Evolutionary conservation across 176 grass and related monocot species (phyloP).

Genomic region (Oryza nivara): DNA sequence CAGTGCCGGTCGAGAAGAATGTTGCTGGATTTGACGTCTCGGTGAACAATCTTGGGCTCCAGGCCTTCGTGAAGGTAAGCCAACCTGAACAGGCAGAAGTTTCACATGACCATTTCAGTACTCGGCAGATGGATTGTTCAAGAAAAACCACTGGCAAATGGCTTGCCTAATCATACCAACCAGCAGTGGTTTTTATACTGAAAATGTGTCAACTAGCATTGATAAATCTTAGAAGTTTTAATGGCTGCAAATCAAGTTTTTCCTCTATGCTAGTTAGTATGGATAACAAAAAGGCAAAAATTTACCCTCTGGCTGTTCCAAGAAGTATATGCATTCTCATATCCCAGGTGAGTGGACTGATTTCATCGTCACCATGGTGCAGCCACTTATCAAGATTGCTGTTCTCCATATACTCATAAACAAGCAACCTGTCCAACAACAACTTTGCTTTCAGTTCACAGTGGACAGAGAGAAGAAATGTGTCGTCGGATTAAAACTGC

Average conservation of each 20-base stretch:
- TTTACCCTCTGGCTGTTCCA: constrained; percentile 93
- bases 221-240: neutral
- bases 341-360: constrained; percentile 79
- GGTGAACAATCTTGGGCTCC: constrained; percentile 92
- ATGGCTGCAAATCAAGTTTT: neutral
- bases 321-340: constrained; percentile 94
- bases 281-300: neutral
- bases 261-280: neutral
- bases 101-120: constrained; percentile 11
- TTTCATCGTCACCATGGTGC: constrained; percentile 65
- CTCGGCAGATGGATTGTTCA: neutral
- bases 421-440: constrained; percentile 66
- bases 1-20: constrained; percentile 85
- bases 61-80: constrained; percentile 95
- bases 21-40: constrained; percentile 95
- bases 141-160: constrained; percentile 23
- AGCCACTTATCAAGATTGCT: constrained; percentile 83
- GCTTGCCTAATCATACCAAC: constrained; percentile 13
- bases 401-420: constrained; percentile 92
- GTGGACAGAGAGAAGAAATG: constrained; percentile 11
- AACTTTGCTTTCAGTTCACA: neutral
- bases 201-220: neutral
- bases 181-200: neutral
- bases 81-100: constrained; percentile 55
- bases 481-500: neutral